Evolutionary conservation across 2,329 filamentous ascomycete species (phyloP).

Genomic region (Xylaria arbuscula): DNA sequence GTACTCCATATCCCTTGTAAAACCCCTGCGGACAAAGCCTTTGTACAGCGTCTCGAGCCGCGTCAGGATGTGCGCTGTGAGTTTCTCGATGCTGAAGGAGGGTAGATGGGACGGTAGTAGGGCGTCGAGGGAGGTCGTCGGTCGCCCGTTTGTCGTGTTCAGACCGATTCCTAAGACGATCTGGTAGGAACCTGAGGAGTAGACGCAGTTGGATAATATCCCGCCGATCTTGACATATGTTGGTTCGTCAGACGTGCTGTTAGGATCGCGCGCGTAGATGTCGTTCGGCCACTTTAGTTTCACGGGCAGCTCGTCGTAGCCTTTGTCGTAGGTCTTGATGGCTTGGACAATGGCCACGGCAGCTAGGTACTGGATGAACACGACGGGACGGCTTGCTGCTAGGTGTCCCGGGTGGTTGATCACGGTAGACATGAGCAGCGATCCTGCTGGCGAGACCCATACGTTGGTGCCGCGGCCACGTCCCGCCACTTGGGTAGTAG

Average conservation of each 20-base stretch:
- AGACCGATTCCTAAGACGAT: conserved; percentile 87
- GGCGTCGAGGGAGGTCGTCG: conserved; percentile 86
- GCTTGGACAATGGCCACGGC: conserved; percentile 88
- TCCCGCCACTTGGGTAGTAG: conserved; percentile 87
- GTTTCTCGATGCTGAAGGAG: conserved; percentile 78
- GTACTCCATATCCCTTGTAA: conserved; percentile 76
- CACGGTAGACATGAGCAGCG: conserved; percentile 87
- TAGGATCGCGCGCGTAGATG: conserved; percentile 79
- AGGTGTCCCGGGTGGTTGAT: conserved; percentile 84
- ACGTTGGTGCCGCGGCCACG: conserved; percentile 91
- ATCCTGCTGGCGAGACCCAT: conserved; percentile 91
- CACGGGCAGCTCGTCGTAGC: conserved; percentile 80
- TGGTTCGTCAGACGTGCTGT: conserved; percentile 56
- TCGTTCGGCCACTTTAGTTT: conserved; percentile 99
- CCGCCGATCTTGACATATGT: conserved; percentile 90
- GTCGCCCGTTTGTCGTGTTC: conserved; percentile 84
- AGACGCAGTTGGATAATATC: conserved; percentile 90
- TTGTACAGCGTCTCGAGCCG: conserved; percentile 81
- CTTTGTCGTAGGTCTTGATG: conserved; percentile 80
- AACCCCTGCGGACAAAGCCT: conserved; percentile 79
- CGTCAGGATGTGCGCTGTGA: conserved; percentile 83
- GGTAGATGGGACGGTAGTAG: conserved; percentile 66
- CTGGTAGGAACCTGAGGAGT: conserved; percentile 80
- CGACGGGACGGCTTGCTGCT: conserved; percentile 78
- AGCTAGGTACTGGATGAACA: conserved; percentile 94